Percentiles rank a stretch among this genome's conserved stretches.
Conservation (phyloP, 1,284 basidiomycete genomes). For the Wallemia ichthyophaga region DNA sequence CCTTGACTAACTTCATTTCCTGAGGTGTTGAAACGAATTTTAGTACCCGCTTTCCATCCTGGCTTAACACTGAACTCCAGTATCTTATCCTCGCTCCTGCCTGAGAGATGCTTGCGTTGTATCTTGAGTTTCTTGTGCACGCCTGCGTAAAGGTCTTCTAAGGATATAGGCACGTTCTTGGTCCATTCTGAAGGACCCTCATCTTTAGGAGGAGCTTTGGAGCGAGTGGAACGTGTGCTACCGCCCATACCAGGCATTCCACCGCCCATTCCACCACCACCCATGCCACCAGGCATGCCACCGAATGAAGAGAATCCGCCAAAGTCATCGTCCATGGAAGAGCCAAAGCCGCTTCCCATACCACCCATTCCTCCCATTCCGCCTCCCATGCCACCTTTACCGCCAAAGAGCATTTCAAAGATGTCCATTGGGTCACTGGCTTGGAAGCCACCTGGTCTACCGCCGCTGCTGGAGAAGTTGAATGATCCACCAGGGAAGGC, state of each 20-base stretch:
- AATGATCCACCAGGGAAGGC: conserved; percentile 28
- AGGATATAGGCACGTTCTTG: conserved; percentile 52
- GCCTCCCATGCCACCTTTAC: conserved; percentile 13
- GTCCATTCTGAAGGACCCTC: conserved; percentile 31
- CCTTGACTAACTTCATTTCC: conserved; percentile 51
- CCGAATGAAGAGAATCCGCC: conserved; percentile 16
- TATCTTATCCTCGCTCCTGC: conserved; percentile 60
- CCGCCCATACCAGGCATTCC: conserved; percentile 8
- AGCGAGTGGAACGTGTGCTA: conserved; percentile 4
- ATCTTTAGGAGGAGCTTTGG: conserved; percentile 16
- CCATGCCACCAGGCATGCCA: conserved; percentile 23
- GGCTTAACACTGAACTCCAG: conserved; percentile 65
- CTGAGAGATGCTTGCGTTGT: conserved; percentile 36
- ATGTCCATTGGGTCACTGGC: conserved; percentile 66
- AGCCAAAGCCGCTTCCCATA: conserved; percentile 17
- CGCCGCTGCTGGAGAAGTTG: conserved; percentile 23
- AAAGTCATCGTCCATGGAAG: conserved; percentile 11
- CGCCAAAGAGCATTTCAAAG: conserved; percentile 39
- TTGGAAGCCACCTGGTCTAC: conserved; percentile 25
- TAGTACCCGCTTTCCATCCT: conserved; percentile 39
- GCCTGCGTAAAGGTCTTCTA: conserved; percentile 75
- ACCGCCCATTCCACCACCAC: conserved; percentile 24
- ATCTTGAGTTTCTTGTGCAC: conserved; percentile 71
- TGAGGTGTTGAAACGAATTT: conserved; percentile 56
- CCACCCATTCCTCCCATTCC: conserved; percentile 21